Conservation (phyloP, 768 basidiomycete genomes). For the Lactifluus rugatus region DNA sequence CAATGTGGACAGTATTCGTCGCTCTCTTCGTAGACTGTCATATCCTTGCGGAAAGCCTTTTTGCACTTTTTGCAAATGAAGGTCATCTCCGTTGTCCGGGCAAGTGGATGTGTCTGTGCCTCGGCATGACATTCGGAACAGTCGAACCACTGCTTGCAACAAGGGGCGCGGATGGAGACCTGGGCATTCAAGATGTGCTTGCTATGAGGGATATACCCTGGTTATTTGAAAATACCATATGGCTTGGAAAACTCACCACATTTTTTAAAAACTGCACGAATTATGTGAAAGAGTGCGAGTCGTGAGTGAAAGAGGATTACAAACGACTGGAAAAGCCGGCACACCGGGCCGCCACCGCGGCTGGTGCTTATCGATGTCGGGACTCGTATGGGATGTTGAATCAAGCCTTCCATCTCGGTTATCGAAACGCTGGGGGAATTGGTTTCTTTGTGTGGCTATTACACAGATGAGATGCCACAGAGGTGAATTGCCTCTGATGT, state of each 20-base stretch:
- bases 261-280: too few relatives aligned
- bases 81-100: conserved; percentile 72
- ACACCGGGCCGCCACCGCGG: neutral
- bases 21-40: conserved; percentile 85
- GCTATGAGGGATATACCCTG: conserved; percentile 32
- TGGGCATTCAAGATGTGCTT: conserved; percentile 97
- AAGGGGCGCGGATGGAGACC: conserved; percentile 91
- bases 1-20: conserved; percentile 98
- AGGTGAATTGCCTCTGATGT: too few relatives aligned
- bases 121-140: conserved; percentile 95
- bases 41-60: conserved; percentile 95
- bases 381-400: too few relatives aligned
- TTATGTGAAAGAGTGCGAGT: too few relatives aligned
- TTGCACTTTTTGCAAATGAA: conserved; percentile 87
- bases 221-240: neutral
- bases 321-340: neutral
- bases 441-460: too few relatives aligned
- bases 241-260: neutral
- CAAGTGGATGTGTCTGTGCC: conserved; percentile 58
- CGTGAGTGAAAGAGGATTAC: too few relatives aligned
- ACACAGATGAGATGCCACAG: too few relatives aligned
- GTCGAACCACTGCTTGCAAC: conserved; percentile 97
- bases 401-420: too few relatives aligned
- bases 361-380: too few relatives aligned
- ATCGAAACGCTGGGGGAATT: too few relatives aligned